Conservation (phyloP, 805 yeast species). For the Kluyveromyces lactis region DNA sequence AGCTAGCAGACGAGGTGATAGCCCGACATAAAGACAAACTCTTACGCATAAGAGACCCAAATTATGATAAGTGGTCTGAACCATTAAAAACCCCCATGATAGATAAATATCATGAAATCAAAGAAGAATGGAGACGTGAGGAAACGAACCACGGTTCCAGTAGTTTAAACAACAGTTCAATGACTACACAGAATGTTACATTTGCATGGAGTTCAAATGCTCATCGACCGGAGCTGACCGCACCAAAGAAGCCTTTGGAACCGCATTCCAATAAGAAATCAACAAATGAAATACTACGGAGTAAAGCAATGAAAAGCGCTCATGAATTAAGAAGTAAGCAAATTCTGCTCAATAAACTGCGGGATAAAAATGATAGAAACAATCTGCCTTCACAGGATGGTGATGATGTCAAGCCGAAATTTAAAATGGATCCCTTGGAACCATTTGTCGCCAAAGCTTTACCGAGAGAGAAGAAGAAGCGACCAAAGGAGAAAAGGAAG, state of each 20-base stretch:
- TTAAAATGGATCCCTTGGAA: conserved; percentile 22
- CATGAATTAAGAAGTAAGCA: neutral
- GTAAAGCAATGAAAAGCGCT: neutral
- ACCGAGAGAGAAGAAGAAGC: conserved; percentile 17
- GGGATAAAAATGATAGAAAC: no score
- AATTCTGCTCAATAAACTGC: no score
- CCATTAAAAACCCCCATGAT: conserved; percentile 5
- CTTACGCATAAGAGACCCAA: neutral
- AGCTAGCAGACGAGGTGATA: neutral
- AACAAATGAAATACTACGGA: neutral
- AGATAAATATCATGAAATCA: neutral
- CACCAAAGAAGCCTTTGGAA: no score
- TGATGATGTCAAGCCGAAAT: no score
- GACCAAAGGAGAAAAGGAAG: conserved; percentile 13
- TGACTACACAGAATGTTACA: neutral
- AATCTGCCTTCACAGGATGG: no score
- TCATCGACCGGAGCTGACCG: no score
- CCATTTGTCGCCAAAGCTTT: conserved; percentile 21
- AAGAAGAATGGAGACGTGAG: conserved; percentile 5
- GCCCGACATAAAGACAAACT: neutral
- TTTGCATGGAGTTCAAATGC: neutral
- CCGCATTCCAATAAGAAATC: neutral
- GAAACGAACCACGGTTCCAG: no score
- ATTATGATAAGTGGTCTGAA: conserved; percentile 2
- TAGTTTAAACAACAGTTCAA: neutral